Evolutionary conservation across 139 green algal species (phyloP).

Genomic region (Monoraphidium neglectum): DNA sequence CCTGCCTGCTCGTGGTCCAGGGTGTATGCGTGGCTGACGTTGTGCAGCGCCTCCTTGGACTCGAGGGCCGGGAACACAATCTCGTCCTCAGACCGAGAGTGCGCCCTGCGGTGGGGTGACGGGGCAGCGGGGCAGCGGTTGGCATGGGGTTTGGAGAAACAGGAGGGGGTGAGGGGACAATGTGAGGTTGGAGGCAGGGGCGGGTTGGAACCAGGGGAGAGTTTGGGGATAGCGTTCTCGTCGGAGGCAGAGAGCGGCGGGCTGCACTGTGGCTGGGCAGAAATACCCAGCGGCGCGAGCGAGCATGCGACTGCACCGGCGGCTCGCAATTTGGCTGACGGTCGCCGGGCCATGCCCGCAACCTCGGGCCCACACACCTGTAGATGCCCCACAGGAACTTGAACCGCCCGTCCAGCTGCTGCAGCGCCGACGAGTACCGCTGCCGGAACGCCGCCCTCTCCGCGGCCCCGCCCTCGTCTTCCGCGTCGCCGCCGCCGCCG

Average conservation of each 20-base stretch:
- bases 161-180: neutral
- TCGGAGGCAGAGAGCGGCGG: too few species aligned
- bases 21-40: conserved; percentile 95
- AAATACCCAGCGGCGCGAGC: too few species aligned
- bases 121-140: neutral
- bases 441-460: conserved; percentile 8
- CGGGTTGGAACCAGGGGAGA: neutral
- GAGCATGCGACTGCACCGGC: too few species aligned
- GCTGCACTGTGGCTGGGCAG: too few species aligned
- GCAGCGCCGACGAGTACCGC: conserved; percentile 36
- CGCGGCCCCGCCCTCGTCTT: neutral
- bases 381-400: conserved; percentile 86
- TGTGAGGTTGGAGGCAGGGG: neutral
- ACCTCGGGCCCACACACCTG: conserved; percentile 16
- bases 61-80: conserved; percentile 98
- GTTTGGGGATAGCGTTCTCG: neutral
- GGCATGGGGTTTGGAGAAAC: neutral
- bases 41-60: conserved; percentile 90
- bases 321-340: too few species aligned
- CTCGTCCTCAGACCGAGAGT: conserved; percentile 87
- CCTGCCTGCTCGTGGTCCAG: conserved; percentile 97
- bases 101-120: conserved; percentile 43
- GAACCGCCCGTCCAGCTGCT: conserved; percentile 88
- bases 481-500: neutral
- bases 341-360: too few species aligned